phyloP scores from a whole-genome alignment of 1,139 yeast genomes.

The Yamadazyma mexicana region DNA sequence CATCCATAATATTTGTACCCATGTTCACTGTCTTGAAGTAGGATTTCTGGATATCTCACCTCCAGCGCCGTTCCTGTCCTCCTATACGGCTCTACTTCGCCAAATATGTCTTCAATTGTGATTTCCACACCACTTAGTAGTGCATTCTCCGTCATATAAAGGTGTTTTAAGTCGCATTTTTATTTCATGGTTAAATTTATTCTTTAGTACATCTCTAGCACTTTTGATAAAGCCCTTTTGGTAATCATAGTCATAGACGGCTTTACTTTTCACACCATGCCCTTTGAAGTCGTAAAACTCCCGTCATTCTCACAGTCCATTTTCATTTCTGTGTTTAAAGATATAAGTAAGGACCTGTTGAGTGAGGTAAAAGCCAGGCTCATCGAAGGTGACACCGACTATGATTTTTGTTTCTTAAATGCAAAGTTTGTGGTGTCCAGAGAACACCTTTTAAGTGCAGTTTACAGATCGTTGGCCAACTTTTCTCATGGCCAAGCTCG shows the following conservation, averaged over 20 bases:
- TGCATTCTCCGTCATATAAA: neutral
- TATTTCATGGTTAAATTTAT: too few relatives aligned
- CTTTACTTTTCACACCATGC: too few relatives aligned
- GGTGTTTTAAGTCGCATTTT: neutral
- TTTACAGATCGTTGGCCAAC: slow-evolving; percentile 38
- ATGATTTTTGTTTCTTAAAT: slow-evolving; percentile 43
- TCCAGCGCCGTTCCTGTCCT: neutral
- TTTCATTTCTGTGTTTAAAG: slow-evolving; percentile 24
- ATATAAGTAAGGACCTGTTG: slow-evolving; percentile 21
- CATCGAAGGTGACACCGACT: slow-evolving; percentile 30
- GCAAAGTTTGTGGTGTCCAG: slow-evolving; percentile 36
- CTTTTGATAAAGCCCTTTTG: too few relatives aligned
- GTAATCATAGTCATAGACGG: too few relatives aligned
- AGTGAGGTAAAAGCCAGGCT: slow-evolving; percentile 29
- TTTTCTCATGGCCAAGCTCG: slow-evolving; percentile 26
- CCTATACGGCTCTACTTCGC: slow-evolving; percentile 1
- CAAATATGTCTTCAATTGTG: slow-evolving; percentile 7
- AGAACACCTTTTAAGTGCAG: slow-evolving; percentile 35
- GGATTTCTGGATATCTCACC: slow-evolving; percentile 32
- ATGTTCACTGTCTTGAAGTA: slow-evolving; percentile 32
- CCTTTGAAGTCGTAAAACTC: slow-evolving; percentile 18
- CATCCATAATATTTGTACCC: slow-evolving; percentile 34
- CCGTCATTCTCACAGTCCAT: slow-evolving; percentile 34
- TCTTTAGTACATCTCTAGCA: too few relatives aligned
- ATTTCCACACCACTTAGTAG: neutral